Base-by-base conservation (phyloP, 2,329 filamentous ascomycete genomes). In the Cytospora piceae region DNA sequence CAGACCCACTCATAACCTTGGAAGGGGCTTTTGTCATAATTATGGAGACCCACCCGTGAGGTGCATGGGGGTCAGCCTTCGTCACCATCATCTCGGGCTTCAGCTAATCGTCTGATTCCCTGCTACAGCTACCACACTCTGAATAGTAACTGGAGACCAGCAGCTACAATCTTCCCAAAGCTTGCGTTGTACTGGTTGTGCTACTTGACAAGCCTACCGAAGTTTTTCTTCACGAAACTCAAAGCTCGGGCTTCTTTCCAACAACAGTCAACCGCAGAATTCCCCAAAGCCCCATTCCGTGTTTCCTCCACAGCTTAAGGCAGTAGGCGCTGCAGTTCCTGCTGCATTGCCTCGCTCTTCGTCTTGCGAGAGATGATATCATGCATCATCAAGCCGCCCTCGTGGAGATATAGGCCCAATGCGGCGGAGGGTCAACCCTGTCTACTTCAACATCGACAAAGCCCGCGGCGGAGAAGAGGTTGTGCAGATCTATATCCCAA, bases 291-390 rank as follows among this genome's bases (percentile, higher is more conserved):
- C 1, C 67, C 70, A 14, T 59, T 51, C 55, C 49, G 58, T 1
- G 68, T 66, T 52, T 71, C 67, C 52, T 70, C 55, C 1, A 63
- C 52, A 0, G 66, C 68, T 6, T 52, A 24, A 20, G 71, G 69
- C 9, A 72, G 55, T 1, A 72, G 55, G 2, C 66, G 66, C 1
- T 32, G 51, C 17, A 70, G 12, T 32, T 69, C 65, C 0, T 49
- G 6, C 5, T 68, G 61, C 62, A 71, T 63, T 3, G 58, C 29
- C 58, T 69, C 66, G 46, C 69, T 70, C 29, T 69, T 64, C 4
- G 70, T 70, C 68, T 69, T 72, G 17, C 67, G 69, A 2, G 68
- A 67, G 46, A 71, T 68, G 12, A 69, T 49, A 22, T 72, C 71
- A 37, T 72, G 68, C 1, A 72, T 70, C 60, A 71, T 69, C 1